Evolutionary conservation across 768 basidiomycete genomes (phyloP).

Genomic region (Leccinum ochraceum): DNA sequence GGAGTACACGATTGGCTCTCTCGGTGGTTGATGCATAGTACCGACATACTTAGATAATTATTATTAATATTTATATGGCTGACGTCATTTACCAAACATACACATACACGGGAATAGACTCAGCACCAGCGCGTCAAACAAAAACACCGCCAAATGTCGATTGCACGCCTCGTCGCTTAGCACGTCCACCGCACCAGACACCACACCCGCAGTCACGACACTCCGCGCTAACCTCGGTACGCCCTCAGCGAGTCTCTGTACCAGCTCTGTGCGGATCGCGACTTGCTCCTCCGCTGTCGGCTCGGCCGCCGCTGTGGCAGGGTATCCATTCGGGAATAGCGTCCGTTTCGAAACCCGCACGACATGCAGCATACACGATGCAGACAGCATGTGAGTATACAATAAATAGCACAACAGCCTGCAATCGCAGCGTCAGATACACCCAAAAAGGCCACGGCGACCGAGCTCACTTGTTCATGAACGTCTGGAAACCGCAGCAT

Average conservation of each 20-base stretch:
- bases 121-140: constrained; percentile 73
- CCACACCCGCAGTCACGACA: constrained; percentile 31
- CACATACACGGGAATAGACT: constrained; percentile 64
- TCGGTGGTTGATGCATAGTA: constrained; percentile 45
- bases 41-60: constrained; percentile 1
- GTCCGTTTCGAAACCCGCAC: constrained; percentile 61
- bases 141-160: constrained; percentile 68
- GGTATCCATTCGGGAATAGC: constrained; percentile 90
- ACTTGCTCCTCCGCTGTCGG: constrained; percentile 78
- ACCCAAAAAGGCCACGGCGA: background rate
- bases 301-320: constrained; percentile 68
- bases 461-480: constrained; percentile 56
- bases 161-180: constrained; percentile 62
- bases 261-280: constrained; percentile 46
- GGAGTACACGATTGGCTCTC: no score
- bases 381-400: constrained; percentile 51
- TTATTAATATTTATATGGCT: constrained; percentile 1
- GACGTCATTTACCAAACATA: constrained; percentile 14
- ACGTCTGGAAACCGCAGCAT: constrained; percentile 47
- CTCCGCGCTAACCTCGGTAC: constrained; percentile 43
- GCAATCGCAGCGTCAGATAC: constrained; percentile 12
- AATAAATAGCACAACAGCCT: constrained; percentile 75
- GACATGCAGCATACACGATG: constrained; percentile 51
- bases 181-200: constrained; percentile 40
- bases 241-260: constrained; percentile 39